Evolutionary conservation across 495 filamentous ascomycete species (phyloP), one percentile per base, ranked within the genome.

Genomic region (Cetradonia linearis): DNA sequence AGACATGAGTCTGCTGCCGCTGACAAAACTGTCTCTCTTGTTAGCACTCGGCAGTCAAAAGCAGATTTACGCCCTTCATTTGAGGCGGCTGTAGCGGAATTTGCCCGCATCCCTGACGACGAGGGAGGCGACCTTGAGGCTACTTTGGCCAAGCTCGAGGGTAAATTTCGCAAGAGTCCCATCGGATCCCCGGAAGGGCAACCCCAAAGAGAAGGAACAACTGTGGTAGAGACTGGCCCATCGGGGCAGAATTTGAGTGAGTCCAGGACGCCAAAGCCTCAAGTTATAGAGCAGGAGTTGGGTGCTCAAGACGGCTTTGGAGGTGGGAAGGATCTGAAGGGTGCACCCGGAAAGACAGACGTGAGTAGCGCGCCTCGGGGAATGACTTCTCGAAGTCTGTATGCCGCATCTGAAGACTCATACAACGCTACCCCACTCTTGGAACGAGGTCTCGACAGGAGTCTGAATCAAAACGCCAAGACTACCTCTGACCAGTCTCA

Each of bases 91-190:
- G 88, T 95, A 31, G 86, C 89, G 54, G 86, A 88, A 65, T 83
- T 98, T 63, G 89, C 91, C 10, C 83, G 86, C 59, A 87, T 98
- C 27, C 89, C 91, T 0, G 94, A 99, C 69, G 88, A 92, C 61
- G 87, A 88, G 58, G 89, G 93, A 70, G 92, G 91, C n/a, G 91
- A 92, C 23, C 81, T 96, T 53, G 93, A 96, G 68, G 89, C 91
- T 16, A 90, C 93, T 7, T 68, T 99, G 62, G 72, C 92, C 62
- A 97, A 96, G 66, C 79, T 99, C 5, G 94, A 99, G 75, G 93
- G 93, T 7, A 91, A 86, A 66, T 94, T 83, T 71, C 77, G 84
- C 63, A 85, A 76, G 66, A 73, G 69, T 59, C 66, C 52, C 42
- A 48, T 61, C 9, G 62, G 40, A 27, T 60, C 46, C 23, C 48